Evolutionary conservation across 192 early-diverging fungal species (phyloP).

Genomic region (Cladochytrium replicatum): DNA sequence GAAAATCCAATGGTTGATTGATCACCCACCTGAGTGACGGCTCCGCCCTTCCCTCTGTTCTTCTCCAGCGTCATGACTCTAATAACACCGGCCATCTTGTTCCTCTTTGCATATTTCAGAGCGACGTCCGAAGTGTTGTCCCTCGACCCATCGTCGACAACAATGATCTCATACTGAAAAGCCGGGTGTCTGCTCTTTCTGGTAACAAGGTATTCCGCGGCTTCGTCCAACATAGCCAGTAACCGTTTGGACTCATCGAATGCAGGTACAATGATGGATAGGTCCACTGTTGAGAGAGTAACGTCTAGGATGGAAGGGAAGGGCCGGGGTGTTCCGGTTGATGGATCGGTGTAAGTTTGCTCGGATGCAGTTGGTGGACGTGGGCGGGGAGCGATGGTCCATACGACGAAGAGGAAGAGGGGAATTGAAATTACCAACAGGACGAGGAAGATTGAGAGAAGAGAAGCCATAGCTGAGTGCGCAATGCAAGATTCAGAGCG

Average conservation of each 20-base stretch:
- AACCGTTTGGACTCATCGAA: conserved; percentile 83
- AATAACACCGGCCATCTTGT: conserved; percentile 36
- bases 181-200: conserved; percentile 10
- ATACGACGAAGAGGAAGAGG: too few species aligned
- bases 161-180: conserved; percentile 75
- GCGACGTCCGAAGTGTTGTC: conserved; percentile 68
- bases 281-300: too few species aligned
- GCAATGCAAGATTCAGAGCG: too few species aligned
- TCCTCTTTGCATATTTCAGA: conserved; percentile 48
- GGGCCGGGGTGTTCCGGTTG: too few species aligned
- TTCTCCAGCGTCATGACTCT: conserved; percentile 64
- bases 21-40: conserved; percentile 79
- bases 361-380: too few species aligned
- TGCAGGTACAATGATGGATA: conserved; percentile 81
- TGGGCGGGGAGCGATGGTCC: too few species aligned
- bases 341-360: too few species aligned
- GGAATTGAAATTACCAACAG: too few species aligned
- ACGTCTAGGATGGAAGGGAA: too few species aligned
- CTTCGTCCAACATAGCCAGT: conserved; percentile 76
- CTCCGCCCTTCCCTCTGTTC: conserved; percentile 90
- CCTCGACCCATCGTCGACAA: conserved; percentile 86
- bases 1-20: too few species aligned
- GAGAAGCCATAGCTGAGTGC: too few species aligned
- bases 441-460: too few species aligned
- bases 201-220: conserved; percentile 51